Evolutionary conservation across 441 rosid genomes (phyloP).

Genomic region (Omphalea diandra): DNA sequence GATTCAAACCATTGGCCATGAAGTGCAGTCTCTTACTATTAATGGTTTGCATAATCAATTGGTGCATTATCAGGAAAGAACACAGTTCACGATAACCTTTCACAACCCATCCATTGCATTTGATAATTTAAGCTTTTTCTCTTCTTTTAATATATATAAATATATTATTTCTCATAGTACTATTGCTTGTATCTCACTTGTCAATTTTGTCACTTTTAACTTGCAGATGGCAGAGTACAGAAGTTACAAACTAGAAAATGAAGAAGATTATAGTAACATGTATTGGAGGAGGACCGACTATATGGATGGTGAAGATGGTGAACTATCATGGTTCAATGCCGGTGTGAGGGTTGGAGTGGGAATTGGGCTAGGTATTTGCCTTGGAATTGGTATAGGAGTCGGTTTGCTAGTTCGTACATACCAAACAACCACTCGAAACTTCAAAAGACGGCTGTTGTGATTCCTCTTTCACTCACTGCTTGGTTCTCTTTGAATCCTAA

Average conservation of each 20-base stretch:
- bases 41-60: neutral
- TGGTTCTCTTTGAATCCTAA: constrained; percentile 18
- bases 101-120: neutral
- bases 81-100: neutral
- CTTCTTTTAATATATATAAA: neutral
- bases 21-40: neutral
- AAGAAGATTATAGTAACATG: constrained; percentile 56
- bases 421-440: constrained; percentile 64
- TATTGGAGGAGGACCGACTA: constrained; percentile 66
- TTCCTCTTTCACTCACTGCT: neutral
- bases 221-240: constrained; percentile 49
- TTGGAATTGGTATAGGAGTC: constrained; percentile 79
- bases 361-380: constrained; percentile 81
- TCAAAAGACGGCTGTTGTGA: constrained; percentile 61
- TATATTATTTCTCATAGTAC: neutral
- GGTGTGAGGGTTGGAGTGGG: constrained; percentile 95
- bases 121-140: neutral
- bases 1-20: neutral
- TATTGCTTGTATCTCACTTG: constrained; percentile 9
- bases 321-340: constrained; percentile 89
- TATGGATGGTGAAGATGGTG: constrained; percentile 70
- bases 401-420: constrained; percentile 79
- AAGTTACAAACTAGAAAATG: constrained; percentile 45
- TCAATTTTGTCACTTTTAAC: constrained; percentile 9
- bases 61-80: too few relatives aligned